phyloP scores from a whole-genome alignment of 1,139 yeast genomes.

The Pichia sp. region DNA sequence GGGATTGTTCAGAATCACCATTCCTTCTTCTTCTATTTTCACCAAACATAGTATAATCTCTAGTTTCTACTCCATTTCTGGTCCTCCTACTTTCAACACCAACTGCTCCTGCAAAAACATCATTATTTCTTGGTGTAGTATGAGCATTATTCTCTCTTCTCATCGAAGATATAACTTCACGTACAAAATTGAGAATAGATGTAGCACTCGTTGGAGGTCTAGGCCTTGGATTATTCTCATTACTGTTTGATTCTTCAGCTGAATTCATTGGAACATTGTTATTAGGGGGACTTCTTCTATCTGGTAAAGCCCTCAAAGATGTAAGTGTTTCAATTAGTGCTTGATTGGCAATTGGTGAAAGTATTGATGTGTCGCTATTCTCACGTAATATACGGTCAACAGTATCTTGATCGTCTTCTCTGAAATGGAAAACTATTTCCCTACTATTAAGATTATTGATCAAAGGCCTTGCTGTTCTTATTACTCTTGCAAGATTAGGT shows the following conservation, averaged over 20 bases:
- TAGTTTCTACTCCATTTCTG: conserved; percentile 40
- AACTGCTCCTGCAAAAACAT: conserved; percentile 23
- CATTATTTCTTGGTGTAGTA: neutral
- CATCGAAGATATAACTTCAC: conserved; percentile 9
- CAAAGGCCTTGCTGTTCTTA: conserved; percentile 26
- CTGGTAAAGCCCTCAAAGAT: neutral
- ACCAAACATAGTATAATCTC: conserved; percentile 12
- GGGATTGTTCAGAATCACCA: neutral
- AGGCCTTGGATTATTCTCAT: neutral
- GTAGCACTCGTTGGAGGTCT: neutral
- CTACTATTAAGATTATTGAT: conserved; percentile 26
- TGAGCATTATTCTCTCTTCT: conserved; percentile 1
- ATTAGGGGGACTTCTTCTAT: neutral
- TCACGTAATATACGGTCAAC: neutral
- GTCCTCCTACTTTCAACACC: conserved; percentile 51
- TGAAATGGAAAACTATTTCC: conserved; percentile 23
- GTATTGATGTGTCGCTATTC: neutral
- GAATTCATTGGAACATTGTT: neutral
- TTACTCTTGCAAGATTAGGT: conserved; percentile 31
- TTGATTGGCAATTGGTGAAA: neutral
- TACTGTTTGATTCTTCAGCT: neutral
- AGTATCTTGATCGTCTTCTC: conserved; percentile 19
- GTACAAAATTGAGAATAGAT: conserved; percentile 9
- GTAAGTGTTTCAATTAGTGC: neutral
- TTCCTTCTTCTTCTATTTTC: neutral